Evolutionary conservation across 768 basidiomycete species (phyloP).

Genomic region (Boletellus ananiceps): DNA sequence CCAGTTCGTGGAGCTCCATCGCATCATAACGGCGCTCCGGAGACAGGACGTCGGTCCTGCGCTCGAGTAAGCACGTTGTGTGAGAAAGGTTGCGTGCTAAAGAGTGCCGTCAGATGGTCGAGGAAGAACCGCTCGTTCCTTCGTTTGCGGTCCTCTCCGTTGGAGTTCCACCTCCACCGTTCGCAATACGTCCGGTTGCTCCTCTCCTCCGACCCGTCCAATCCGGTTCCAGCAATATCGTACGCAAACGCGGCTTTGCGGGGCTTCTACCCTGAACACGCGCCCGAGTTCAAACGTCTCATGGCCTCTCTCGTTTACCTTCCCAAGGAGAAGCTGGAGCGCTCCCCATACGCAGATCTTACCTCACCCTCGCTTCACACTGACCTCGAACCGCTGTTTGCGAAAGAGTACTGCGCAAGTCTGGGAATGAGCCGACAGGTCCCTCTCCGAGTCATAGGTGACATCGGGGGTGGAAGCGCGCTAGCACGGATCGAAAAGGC

Average conservation of each 20-base stretch:
- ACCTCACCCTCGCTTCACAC: slow-evolving; percentile 67
- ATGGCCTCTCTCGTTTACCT: slow-evolving; percentile 67
- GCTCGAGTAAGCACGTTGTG: slow-evolving; percentile 52
- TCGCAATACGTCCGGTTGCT: slow-evolving; percentile 85
- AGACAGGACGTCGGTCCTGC: slow-evolving; percentile 69
- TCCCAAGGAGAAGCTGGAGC: slow-evolving; percentile 58
- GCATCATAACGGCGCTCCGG: slow-evolving; percentile 63
- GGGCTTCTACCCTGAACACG: slow-evolving; percentile 59
- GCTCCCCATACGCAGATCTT: slow-evolving; percentile 73
- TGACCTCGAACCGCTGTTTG: slow-evolving; percentile 79
- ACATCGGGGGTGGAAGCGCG: slow-evolving; percentile 90
- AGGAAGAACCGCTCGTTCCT: slow-evolving; percentile 62
- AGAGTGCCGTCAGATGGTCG: slow-evolving; percentile 64
- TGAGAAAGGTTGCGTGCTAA: background rate
- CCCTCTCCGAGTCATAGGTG: slow-evolving; percentile 83
- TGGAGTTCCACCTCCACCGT: slow-evolving; percentile 88
- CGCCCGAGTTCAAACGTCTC: slow-evolving; percentile 62
- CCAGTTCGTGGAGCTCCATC: slow-evolving; percentile 67
- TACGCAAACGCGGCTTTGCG: slow-evolving; percentile 71
- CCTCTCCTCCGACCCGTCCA: slow-evolving; percentile 54
- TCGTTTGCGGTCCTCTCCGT: slow-evolving; percentile 62
- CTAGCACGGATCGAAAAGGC: slow-evolving; percentile 92
- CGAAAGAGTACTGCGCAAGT: slow-evolving; percentile 83
- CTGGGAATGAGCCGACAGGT: slow-evolving; percentile 87
- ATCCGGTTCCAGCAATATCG: slow-evolving; percentile 55